Percentiles rank a stretch among this genome's conserved stretches.
These are phyloP conservation scores for Striga asiatica DNA, from an alignment of 257 asterid species.

Conservation along the genomic window DNA sequence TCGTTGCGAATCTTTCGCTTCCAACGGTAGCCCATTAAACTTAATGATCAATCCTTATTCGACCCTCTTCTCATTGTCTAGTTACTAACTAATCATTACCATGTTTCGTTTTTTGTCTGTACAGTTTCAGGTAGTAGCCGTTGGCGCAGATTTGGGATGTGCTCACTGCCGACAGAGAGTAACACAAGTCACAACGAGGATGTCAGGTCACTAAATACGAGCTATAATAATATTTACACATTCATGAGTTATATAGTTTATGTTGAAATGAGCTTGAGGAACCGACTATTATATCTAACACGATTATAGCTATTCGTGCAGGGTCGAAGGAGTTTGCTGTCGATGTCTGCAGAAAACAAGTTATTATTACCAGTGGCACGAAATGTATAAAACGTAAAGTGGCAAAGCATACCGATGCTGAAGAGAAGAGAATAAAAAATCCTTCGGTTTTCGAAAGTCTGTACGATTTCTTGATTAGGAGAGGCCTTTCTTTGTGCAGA, in stretches of 20 bases:
- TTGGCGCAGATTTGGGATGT: slow-evolving; percentile 19
- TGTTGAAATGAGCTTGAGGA: background rate
- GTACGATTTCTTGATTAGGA: background rate
- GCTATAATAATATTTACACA: too few relatives aligned
- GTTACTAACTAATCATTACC: too few relatives aligned
- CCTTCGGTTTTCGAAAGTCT: background rate
- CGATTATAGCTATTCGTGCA: background rate
- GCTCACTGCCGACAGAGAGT: slow-evolving; percentile 17
- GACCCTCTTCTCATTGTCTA: background rate
- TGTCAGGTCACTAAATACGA: slow-evolving; percentile 22
- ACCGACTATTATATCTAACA: background rate
- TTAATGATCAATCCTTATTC: too few relatives aligned
- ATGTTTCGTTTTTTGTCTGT: background rate
- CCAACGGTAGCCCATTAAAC: slow-evolving; percentile 5
- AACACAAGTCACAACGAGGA: slow-evolving; percentile 15
- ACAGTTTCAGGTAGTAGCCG: slow-evolving; percentile 14
- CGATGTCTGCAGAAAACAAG: slow-evolving; percentile 20
- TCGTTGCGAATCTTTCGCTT: slow-evolving; percentile 19
- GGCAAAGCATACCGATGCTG: background rate
- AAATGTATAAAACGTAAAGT: background rate
- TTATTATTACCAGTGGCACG: slow-evolving; percentile 13
- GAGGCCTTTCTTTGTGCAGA: too few relatives aligned
- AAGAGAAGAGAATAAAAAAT: background rate
- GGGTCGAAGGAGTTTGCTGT: slow-evolving; percentile 13
- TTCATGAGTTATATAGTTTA: background rate